phyloP scores from a whole-genome alignment of 805 yeast species.

The Clavispora asparagi region DNA sequence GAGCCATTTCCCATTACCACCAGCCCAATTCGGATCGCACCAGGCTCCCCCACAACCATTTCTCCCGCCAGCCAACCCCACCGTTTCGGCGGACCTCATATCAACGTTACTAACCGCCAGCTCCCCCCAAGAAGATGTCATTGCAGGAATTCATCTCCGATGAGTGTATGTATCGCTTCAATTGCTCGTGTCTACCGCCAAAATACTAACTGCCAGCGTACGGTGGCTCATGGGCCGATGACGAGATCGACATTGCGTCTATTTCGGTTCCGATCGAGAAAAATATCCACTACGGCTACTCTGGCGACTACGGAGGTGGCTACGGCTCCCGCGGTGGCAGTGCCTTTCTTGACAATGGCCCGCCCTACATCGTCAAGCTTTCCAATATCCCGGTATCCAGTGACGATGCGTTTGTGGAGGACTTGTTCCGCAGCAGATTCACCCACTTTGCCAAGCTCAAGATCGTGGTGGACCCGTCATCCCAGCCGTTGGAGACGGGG shows the following conservation, averaged over 20 bases:
- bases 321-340: conserved; percentile 6
- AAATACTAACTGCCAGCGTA: conserved; percentile 28
- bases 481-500: conserved; percentile 31
- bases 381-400: conserved; percentile 54
- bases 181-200: neutral
- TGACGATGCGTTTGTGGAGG: conserved; percentile 47
- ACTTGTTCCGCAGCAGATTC: conserved; percentile 59
- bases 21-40: too few relatives aligned
- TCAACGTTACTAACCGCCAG: conserved; percentile 15
- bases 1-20: too few relatives aligned
- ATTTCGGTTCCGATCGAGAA: conserved; percentile 41
- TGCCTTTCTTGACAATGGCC: conserved; percentile 23
- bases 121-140: conserved; percentile 42
- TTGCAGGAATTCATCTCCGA: conserved; percentile 42
- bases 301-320: conserved; percentile 6
- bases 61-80: neutral
- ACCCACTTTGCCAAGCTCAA: conserved; percentile 56
- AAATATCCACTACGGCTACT: conserved; percentile 21
- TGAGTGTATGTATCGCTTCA: conserved; percentile 32
- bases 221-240: conserved; percentile 47
- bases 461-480: conserved; percentile 49
- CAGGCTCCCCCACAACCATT: neutral
- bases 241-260: conserved; percentile 40
- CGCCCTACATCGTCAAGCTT: conserved; percentile 65
- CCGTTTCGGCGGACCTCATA: neutral